phyloP scores from a whole-genome alignment of 73 alveolate genomes.

The Breviolum minutum region DNA sequence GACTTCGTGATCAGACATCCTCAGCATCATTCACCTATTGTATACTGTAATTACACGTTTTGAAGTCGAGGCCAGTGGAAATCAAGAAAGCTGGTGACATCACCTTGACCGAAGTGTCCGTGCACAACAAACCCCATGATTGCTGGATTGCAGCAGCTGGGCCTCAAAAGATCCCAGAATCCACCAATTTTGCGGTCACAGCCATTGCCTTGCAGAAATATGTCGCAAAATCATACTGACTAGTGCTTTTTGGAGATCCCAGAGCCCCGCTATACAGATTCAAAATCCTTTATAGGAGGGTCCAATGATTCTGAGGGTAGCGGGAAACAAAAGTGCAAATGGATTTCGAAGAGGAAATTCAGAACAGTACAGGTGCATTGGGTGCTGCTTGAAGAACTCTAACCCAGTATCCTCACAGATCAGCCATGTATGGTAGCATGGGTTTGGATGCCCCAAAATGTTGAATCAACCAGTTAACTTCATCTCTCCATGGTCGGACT shows the following conservation, averaged over 20 bases:
- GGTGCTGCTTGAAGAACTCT: too few species aligned
- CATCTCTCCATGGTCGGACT: background rate
- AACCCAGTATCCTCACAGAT: background rate
- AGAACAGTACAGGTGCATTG: too few species aligned
- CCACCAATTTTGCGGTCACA: too few species aligned
- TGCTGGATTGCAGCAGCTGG: constrained; percentile 36
- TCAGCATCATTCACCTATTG: background rate
- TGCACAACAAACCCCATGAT: constrained; percentile 32
- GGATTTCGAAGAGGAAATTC: too few species aligned
- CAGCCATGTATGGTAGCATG: background rate
- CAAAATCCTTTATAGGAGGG: too few species aligned
- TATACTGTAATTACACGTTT: background rate
- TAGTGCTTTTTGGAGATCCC: too few species aligned
- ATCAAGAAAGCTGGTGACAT: constrained; percentile 18
- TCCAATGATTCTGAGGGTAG: too few species aligned
- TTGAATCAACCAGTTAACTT: too few species aligned
- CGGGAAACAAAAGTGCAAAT: too few species aligned
- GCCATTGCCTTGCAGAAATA: too few species aligned
- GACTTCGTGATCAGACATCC: background rate
- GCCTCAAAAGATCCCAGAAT: background rate
- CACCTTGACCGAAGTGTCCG: constrained; percentile 24
- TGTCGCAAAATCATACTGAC: too few species aligned
- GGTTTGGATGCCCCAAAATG: background rate
- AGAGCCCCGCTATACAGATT: too few species aligned
- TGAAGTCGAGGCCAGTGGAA: background rate